These are phyloP conservation scores for Monosporozyma siamensis DNA, from an alignment of 805 yeast genomes.

Conservation along the genomic window DNA sequence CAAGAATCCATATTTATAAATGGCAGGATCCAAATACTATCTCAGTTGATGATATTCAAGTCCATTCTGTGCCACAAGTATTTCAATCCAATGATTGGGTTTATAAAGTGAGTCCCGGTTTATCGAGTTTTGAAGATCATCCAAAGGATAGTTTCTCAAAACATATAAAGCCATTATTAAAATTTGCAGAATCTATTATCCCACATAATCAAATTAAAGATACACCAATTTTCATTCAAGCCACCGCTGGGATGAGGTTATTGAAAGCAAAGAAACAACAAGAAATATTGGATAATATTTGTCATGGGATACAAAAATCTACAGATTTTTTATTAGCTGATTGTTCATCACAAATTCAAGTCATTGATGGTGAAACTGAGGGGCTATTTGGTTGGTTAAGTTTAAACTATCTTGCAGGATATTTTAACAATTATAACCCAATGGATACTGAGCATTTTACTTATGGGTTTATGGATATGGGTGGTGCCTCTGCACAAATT, in stretches of 20 bases:
- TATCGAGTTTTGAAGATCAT: slow-evolving; percentile 54
- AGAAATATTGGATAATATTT: slow-evolving; percentile 49
- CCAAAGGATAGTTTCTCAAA: slow-evolving; percentile 54
- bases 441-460: too few relatives aligned
- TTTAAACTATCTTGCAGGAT: slow-evolving; percentile 70
- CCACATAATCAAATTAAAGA: slow-evolving; percentile 50
- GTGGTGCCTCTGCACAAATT: slow-evolving; percentile 95
- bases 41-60: slow-evolving; percentile 19
- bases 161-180: slow-evolving; percentile 58
- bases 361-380: slow-evolving; percentile 90
- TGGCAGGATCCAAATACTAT: slow-evolving; percentile 52
- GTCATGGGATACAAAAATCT: slow-evolving; percentile 44
- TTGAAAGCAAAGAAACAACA: slow-evolving; percentile 46
- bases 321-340: slow-evolving; percentile 44
- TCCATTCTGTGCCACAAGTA: slow-evolving; percentile 60
- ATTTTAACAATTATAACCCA: slow-evolving; percentile 41
- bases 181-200: slow-evolving; percentile 59
- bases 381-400: slow-evolving; percentile 96
- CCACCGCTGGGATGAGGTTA: slow-evolving; percentile 95
- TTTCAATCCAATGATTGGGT: slow-evolving; percentile 61
- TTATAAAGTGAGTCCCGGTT: slow-evolving; percentile 70
- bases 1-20: slow-evolving; percentile 71
- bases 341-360: slow-evolving; percentile 66
- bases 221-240: slow-evolving; percentile 85
- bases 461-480: slow-evolving; percentile 97